Base-by-base conservation (phyloP, 108 stramenopile species). In the Nannochloropsis gaditana region DNA sequence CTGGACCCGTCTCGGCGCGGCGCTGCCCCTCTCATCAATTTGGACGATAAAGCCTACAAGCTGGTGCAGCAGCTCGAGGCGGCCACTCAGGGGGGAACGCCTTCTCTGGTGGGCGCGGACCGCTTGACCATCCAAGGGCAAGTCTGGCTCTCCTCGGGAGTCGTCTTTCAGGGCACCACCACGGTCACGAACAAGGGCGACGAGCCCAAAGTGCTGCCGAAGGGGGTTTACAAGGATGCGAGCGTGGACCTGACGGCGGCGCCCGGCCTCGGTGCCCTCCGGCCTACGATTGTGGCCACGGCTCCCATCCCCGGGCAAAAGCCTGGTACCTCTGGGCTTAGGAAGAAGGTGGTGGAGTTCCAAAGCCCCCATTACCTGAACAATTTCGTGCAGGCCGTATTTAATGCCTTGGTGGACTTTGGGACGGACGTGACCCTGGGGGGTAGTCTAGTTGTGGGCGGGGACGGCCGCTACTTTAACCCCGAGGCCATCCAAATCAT, bases 381-480 rank as follows among this genome's bases (percentile, higher is more conserved):
- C 88, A 99, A 99, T 90, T 99, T 99, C 91, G 97, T 99, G 19
- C 99, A 99, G 90, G 83, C 96, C 80, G 94, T 95, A 3, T 96
- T 98, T 84, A 95, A 97, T 85, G 95, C 99, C 42, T 90, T 98
- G 82, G 92, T 90, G 84, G 95, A 91, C 44, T 90, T 88, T 19
- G 97, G 96, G 44, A 96, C 96, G 41, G 92, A 96, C 83, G 43
- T 97, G 42, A 90, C 92, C 17, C n/a, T 73, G 59, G 93, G 94
- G 86, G 96, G 96, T 81, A 93, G 96, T 43, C 94, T 99, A 82
- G 87, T 99, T 42, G 90, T 99, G 83, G 98, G 97, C 42, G 99
- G 99, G 44, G 99, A 99, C 91, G 99, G 99, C 81, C 95, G 99
- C 59, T 99, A 97, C 92, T 98, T 92, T 93, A 99, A 99, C 92